A percentile compares a stretch with the other conserved stretches of the same genome.
These are phyloP conservation scores for Solanum lycopersicoides DNA, from an alignment of 257 asterid species.

Conservation along the genomic window DNA sequence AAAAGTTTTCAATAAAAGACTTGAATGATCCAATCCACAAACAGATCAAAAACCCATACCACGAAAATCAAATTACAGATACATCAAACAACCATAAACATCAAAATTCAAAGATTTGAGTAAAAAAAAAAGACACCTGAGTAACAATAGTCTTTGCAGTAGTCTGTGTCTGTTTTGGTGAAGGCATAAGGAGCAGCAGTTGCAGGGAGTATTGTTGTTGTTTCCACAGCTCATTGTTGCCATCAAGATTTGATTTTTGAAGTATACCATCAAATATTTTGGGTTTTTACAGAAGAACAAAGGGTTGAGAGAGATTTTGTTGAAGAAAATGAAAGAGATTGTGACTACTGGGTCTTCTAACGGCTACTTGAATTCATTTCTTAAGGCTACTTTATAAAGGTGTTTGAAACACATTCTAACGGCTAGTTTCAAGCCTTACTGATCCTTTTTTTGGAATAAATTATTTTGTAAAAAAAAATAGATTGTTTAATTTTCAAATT, in stretches of 20 bases:
- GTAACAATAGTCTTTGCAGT: constrained; percentile 21
- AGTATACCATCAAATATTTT: neutral
- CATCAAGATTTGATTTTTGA: constrained; percentile 11
- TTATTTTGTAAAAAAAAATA: too few relatives aligned
- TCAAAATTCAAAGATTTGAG: neutral
- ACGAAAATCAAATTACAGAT: neutral
- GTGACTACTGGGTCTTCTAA: neutral
- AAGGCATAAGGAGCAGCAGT: constrained; percentile 5
- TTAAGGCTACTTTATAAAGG: neutral
- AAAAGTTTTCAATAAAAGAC: too few relatives aligned
- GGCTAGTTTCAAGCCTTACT: neutral
- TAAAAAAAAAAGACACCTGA: neutral
- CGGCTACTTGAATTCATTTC: too few relatives aligned
- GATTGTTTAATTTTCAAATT: neutral
- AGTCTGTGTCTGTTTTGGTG: constrained; percentile 12
- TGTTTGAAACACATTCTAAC: neutral
- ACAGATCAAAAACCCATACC: neutral
- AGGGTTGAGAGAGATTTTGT: neutral
- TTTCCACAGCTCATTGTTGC: constrained; percentile 45
- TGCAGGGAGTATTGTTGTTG: constrained; percentile 27
- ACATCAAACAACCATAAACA: neutral
- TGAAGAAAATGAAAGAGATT: neutral
- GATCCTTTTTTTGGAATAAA: neutral
- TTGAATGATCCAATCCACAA: neutral
- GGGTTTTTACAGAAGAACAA: neutral